phyloP scores from a whole-genome alignment of 768 basidiomycete genomes.

The Boletus reticuloceps region DNA sequence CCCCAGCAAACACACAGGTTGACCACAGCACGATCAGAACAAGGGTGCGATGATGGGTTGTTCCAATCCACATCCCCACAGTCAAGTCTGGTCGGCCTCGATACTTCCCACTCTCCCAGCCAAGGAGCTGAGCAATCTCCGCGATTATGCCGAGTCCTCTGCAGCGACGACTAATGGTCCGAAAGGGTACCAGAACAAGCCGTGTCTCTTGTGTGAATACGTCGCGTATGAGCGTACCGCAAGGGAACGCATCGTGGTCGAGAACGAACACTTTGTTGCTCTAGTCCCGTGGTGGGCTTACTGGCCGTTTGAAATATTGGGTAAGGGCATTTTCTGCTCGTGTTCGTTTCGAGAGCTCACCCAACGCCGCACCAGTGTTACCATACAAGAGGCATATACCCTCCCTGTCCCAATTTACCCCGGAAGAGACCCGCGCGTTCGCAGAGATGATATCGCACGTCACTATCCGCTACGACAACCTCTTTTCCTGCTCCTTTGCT shows the following conservation, averaged over 20 bases:
- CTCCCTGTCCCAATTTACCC: slow-evolving; percentile 58
- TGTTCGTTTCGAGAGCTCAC: neutral
- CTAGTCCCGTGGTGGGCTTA: slow-evolving; percentile 95
- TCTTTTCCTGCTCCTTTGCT: slow-evolving; percentile 84
- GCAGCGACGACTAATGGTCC: slow-evolving; percentile 45
- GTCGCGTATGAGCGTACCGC: slow-evolving; percentile 59
- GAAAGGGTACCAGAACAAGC: slow-evolving; percentile 50
- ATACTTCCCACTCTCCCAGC: slow-evolving; percentile 67
- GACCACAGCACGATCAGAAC: slow-evolving; percentile 47
- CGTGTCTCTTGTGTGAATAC: slow-evolving; percentile 82
- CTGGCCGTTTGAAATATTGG: slow-evolving; percentile 87
- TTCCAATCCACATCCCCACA: slow-evolving; percentile 92
- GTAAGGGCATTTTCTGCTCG: slow-evolving; percentile 34
- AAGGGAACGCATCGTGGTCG: slow-evolving; percentile 61
- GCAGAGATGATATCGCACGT: slow-evolving; percentile 65
- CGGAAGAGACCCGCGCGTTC: slow-evolving; percentile 59
- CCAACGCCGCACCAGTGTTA: slow-evolving; percentile 46
- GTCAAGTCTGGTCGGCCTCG: slow-evolving; percentile 84
- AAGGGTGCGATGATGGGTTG: slow-evolving; percentile 96
- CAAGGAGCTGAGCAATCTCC: slow-evolving; percentile 60
- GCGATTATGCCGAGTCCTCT: slow-evolving; percentile 42
- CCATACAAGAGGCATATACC: slow-evolving; percentile 79
- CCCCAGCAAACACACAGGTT: neutral
- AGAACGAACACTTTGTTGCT: slow-evolving; percentile 77
- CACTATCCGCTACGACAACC: slow-evolving; percentile 70